phyloP scores from a whole-genome alignment of 106 monocot species.

The Dactylorhiza incarnata region DNA sequence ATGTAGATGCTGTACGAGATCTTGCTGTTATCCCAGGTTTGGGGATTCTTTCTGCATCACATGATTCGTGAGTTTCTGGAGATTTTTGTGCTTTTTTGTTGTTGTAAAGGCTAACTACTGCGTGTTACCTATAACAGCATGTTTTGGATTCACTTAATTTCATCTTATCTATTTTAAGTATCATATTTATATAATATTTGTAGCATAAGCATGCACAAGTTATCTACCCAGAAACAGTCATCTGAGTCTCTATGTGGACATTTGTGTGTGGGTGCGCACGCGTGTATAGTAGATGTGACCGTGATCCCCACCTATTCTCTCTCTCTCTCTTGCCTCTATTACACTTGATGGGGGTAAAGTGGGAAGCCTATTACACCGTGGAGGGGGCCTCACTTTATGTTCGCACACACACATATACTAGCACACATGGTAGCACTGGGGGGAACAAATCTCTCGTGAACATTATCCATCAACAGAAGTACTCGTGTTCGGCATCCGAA shows the following conservation, averaged over 20 bases:
- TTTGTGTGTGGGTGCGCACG: not conserved
- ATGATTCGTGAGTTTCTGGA: constrained; percentile 65
- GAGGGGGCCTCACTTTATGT: too few species aligned
- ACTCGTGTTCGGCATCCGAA: too few species aligned
- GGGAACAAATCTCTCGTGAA: too few species aligned
- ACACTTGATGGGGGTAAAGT: too few species aligned
- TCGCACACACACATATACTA: too few species aligned
- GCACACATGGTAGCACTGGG: too few species aligned
- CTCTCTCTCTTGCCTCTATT: too few species aligned
- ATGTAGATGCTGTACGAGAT: constrained; percentile 82
- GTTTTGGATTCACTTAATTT: not conserved
- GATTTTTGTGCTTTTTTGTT: not conserved
- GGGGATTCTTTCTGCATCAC: constrained; percentile 97
- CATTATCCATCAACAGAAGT: too few species aligned
- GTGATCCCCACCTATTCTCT: too few species aligned
- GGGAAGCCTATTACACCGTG: too few species aligned
- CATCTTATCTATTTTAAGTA: not conserved
- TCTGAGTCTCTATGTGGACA: not conserved
- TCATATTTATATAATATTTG: not conserved
- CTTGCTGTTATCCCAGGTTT: constrained; percentile 70
- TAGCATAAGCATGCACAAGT: not conserved
- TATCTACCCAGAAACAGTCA: not conserved
- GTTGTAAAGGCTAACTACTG: not conserved
- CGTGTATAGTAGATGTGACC: not conserved
- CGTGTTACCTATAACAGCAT: not conserved